Conservation (phyloP, 208 protist genomes). For the Crithidia fasciculata region DNA sequence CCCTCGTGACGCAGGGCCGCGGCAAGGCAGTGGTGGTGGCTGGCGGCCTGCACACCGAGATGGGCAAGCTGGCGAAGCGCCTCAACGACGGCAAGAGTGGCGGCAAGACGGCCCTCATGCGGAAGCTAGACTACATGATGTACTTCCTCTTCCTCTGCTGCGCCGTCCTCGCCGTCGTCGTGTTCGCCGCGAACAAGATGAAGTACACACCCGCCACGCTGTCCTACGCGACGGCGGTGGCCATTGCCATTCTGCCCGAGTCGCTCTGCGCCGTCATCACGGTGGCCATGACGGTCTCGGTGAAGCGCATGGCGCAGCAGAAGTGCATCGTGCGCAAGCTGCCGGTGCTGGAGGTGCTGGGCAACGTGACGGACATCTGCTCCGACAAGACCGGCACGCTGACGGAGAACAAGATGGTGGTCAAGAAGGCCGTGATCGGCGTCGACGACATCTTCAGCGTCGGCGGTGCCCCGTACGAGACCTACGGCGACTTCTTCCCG, state of each 20-base stretch:
- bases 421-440: conserved; percentile 80
- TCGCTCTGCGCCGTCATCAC: conserved; percentile 85
- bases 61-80: conserved; percentile 86
- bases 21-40: conserved; percentile 80
- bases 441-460: conserved; percentile 64
- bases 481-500: conserved; percentile 66
- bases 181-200: conserved; percentile 85
- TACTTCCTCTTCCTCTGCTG: conserved; percentile 87
- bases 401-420: conserved; percentile 94
- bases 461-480: conserved; percentile 77
- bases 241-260: conserved; percentile 92
- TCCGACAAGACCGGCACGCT: conserved; percentile 95
- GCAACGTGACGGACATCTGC: conserved; percentile 92
- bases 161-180: conserved; percentile 74
- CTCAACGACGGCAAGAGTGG: conserved; percentile 47
- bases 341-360: conserved; percentile 88
- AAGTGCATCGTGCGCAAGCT: conserved; percentile 89
- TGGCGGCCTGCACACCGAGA: conserved; percentile 83
- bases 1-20: conserved; percentile 83
- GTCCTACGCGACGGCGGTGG: conserved; percentile 82
- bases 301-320: conserved; percentile 85
- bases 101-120: conserved; percentile 80
- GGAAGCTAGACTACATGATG: conserved; percentile 90
- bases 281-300: conserved; percentile 85
- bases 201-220: conserved; percentile 62